Percentiles rank a stretch among this genome's conserved stretches.
These are phyloP conservation scores for Grigorovia transvaalensis DNA, from an alignment of 805 yeast species.

Conservation along the genomic window DNA sequence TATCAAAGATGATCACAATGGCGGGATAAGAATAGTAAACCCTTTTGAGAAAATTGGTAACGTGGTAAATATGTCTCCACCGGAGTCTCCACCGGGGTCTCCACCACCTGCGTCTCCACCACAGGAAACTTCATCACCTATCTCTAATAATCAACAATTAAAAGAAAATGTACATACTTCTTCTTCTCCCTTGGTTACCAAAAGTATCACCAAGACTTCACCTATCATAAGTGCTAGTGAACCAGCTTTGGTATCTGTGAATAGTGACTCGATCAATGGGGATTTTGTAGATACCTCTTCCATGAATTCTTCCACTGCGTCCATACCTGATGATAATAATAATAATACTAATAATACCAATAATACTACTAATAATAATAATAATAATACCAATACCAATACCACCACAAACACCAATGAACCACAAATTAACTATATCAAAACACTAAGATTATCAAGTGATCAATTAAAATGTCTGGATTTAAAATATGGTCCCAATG, in stretches of 20 bases:
- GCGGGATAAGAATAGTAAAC: constrained; percentile 50
- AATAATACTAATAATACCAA: neutral
- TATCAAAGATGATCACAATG: constrained; percentile 51
- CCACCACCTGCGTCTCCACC: neutral
- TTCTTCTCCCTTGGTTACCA: neutral
- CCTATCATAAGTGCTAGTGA: constrained; percentile 10
- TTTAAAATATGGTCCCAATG: constrained; percentile 70
- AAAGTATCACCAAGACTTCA: neutral
- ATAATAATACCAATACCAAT: constrained; percentile 9
- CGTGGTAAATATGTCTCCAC: constrained; percentile 9
- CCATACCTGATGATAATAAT: neutral
- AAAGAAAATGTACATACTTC: too few species aligned
- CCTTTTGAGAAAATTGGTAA: constrained; percentile 18
- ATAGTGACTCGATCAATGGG: constrained; percentile 3
- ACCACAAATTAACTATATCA: constrained; percentile 43
- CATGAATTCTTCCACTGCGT: constrained; percentile 4
- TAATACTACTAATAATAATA: constrained; percentile 6
- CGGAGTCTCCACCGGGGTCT: neutral
- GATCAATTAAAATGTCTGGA: constrained; percentile 73
- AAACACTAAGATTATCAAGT: constrained; percentile 81
- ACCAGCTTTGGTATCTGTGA: constrained; percentile 4
- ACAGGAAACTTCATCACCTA: neutral
- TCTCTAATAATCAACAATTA: too few species aligned
- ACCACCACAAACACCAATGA: neutral
- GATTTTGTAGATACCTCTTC: constrained; percentile 4